Conservation (phyloP, 2,329 filamentous ascomycete genomes). For the Pyrenophora graminea region DNA sequence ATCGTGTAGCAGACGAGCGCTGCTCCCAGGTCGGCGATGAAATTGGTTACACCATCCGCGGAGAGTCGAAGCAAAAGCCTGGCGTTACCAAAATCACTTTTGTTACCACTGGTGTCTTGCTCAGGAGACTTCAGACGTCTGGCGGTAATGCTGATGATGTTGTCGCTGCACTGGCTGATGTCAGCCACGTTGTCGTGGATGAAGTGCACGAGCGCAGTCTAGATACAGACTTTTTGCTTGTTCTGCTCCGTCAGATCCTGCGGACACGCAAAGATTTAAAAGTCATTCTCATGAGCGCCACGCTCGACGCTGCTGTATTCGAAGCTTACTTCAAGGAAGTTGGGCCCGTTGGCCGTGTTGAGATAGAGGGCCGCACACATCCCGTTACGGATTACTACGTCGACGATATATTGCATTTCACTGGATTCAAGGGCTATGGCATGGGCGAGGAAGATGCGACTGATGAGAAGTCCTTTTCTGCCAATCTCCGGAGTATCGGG, state of each 20-base stretch:
- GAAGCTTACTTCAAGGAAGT: conserved; percentile 77
- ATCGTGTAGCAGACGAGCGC: conserved; percentile 91
- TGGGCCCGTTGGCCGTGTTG: conserved; percentile 74
- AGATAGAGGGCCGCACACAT: conserved; percentile 87
- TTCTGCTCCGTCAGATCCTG: conserved; percentile 82
- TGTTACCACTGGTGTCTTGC: conserved; percentile 90
- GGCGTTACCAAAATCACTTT: conserved; percentile 87
- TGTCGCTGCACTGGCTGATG: conserved; percentile 78
- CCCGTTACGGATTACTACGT: conserved; percentile 89
- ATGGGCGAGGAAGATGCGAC: conserved; percentile 56
- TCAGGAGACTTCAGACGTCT: conserved; percentile 88
- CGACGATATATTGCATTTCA: conserved; percentile 82
- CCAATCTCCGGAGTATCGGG: conserved; percentile 54
- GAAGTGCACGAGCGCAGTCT: conserved; percentile 95
- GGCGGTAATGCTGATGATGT: conserved; percentile 80
- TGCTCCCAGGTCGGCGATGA: conserved; percentile 82
- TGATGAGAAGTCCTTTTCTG: conserved; percentile 51
- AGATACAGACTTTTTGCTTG: conserved; percentile 91
- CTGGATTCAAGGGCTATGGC: conserved; percentile 65
- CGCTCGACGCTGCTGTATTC: conserved; percentile 85
- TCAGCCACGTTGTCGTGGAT: conserved; percentile 94
- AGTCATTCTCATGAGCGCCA: conserved; percentile 94
- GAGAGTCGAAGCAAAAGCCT: conserved; percentile 75
- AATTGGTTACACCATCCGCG: conserved; percentile 88
- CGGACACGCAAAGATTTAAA: conserved; percentile 76